Conservation (phyloP, 208 protist species). For the Naegleria fowleri region DNA sequence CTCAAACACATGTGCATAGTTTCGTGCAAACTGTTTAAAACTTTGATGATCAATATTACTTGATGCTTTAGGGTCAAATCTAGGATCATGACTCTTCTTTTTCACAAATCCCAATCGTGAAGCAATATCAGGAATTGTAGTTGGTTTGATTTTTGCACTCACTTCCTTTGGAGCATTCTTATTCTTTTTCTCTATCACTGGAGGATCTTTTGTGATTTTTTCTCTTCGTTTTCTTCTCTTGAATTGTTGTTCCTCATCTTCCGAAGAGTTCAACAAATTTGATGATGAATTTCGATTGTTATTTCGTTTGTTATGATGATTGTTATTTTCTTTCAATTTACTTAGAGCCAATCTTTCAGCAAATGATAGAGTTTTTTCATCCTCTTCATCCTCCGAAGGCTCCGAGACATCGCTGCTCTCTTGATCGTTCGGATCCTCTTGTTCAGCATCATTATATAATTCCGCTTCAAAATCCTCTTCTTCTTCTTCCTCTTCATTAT, state of each 20-base stretch:
- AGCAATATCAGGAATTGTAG: neutral
- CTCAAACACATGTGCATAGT: neutral
- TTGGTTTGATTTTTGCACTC: neutral
- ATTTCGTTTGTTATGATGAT: neutral
- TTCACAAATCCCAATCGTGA: neutral
- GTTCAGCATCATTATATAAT: neutral
- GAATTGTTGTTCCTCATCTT: neutral
- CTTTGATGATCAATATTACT: neutral
- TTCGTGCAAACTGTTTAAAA: neutral
- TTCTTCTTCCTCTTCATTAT: constrained; percentile 20
- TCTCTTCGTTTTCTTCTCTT: neutral
- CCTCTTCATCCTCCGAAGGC: constrained; percentile 3
- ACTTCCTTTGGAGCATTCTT: constrained; percentile 2
- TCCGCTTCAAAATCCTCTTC: constrained; percentile 18
- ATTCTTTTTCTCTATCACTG: neutral
- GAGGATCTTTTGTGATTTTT: neutral
- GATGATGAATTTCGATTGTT: neutral
- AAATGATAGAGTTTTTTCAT: constrained; percentile 6
- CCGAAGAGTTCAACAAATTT: neutral
- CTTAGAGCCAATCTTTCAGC: neutral
- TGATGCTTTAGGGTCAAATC: neutral
- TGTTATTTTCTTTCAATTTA: neutral
- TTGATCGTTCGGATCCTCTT: constrained; percentile 8
- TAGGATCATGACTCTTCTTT: neutral
- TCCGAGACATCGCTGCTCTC: constrained; percentile 5